These are phyloP conservation scores for Chenopodium quinoa DNA, from an alignment of 148 eudicot species.

Conservation along the genomic window DNA sequence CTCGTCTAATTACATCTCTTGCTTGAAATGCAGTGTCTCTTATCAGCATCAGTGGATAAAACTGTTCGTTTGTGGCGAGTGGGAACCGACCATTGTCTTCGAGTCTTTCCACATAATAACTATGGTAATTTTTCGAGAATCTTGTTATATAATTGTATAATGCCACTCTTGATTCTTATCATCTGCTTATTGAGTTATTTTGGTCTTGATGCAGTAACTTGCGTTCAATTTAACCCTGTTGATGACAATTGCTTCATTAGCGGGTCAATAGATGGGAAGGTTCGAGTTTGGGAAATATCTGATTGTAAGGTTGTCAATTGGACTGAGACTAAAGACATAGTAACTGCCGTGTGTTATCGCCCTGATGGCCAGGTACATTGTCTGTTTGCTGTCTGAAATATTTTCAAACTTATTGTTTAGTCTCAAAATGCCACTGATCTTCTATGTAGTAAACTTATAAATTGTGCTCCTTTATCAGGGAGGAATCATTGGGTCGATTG, in stretches of 20 bases:
- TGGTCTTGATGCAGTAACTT: constrained; percentile 67
- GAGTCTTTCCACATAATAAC: constrained; percentile 73
- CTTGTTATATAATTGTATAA: neutral
- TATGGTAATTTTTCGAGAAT: constrained; percentile 47
- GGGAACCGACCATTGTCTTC: constrained; percentile 60
- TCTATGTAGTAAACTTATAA: neutral
- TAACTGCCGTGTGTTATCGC: constrained; percentile 81
- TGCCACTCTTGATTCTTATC: neutral
- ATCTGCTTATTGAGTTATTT: neutral
- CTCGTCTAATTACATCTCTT: constrained; percentile 7
- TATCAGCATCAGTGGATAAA: constrained; percentile 82
- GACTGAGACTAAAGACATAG: constrained; percentile 78
- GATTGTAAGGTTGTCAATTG: constrained; percentile 75
- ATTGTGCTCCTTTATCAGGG: constrained; percentile 48
- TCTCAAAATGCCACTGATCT: neutral
- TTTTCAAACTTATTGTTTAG: neutral
- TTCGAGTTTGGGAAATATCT: constrained; percentile 79
- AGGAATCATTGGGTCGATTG: constrained; percentile 65
- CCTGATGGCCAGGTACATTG: constrained; percentile 77
- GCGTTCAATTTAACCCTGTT: constrained; percentile 80
- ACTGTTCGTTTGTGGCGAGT: constrained; percentile 92
- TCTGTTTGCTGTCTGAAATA: neutral
- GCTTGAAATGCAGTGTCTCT: constrained; percentile 51
- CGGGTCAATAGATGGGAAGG: constrained; percentile 97
- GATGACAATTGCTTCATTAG: constrained; percentile 79